Percentiles rank a stretch among this genome's conserved stretches.
These are phyloP conservation scores for Chaetomium tenue DNA, from an alignment of 495 filamentous ascomycete genomes.

Conservation along the genomic window DNA sequence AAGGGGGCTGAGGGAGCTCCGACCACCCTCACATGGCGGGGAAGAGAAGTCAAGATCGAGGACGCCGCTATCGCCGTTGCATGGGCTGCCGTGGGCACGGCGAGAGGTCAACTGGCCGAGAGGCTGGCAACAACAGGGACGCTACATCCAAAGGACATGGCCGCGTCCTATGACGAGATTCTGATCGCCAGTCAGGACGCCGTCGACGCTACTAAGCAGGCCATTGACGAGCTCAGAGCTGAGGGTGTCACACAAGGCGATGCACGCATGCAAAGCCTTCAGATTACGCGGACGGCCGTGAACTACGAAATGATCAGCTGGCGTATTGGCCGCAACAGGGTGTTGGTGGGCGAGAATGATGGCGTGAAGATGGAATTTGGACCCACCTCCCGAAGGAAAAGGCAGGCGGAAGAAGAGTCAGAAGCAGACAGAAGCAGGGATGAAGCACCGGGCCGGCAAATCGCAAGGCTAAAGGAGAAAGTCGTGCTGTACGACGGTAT, in stretches of 20 bases:
- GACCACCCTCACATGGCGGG: conserved; percentile 82
- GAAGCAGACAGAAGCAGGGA: conserved; percentile 48
- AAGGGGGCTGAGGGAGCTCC: conserved; percentile 61
- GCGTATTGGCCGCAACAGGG: conserved; percentile 89
- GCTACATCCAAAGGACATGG: conserved; percentile 56
- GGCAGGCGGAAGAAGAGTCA: conserved; percentile 43
- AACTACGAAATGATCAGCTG: conserved; percentile 92
- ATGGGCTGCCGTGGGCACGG: conserved; percentile 57
- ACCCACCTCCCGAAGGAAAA: conserved; percentile 41
- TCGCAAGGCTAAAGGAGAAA: conserved; percentile 79
- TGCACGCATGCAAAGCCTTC: conserved; percentile 83
- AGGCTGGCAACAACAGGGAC: conserved; percentile 60
- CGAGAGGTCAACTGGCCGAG: conserved; percentile 54
- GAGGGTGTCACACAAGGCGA: conserved; percentile 87
- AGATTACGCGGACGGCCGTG: conserved; percentile 87
- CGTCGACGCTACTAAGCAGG: conserved; percentile 86
- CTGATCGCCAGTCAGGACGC: conserved; percentile 91
- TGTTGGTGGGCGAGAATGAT: conserved; percentile 76
- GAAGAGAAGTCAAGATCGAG: conserved; percentile 80
- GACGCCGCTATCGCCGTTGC: conserved; percentile 85
- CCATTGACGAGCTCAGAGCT: conserved; percentile 80
- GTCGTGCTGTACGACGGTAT: conserved; percentile 92
- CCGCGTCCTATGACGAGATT: conserved; percentile 87
- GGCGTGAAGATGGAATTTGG: conserved; percentile 61
- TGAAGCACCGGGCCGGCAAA: conserved; percentile 61